Evolutionary conservation across 129 eudicot species (phyloP).

Genomic region (Apium graveolens): DNA sequence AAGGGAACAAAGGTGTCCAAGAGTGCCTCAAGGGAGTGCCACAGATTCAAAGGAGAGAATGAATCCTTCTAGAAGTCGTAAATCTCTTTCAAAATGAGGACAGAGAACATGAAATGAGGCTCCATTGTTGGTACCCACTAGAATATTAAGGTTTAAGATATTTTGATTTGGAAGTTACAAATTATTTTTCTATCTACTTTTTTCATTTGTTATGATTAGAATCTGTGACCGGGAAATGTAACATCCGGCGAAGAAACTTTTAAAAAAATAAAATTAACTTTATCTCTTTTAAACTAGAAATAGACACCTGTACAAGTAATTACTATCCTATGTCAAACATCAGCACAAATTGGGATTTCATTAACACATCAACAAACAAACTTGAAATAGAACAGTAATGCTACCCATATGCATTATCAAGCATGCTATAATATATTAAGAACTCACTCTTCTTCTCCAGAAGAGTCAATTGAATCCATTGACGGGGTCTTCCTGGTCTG

Average conservation of each 20-base stretch:
- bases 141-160: not conserved
- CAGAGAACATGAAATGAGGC: not conserved
- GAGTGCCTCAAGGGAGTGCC: not conserved
- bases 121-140: not conserved
- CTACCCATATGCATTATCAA: slow-evolving; percentile 1
- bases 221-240: not conserved
- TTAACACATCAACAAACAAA: not conserved
- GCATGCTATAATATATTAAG: slow-evolving; percentile 1
- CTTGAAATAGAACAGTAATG: not conserved
- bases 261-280: too few relatives aligned
- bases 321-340: not conserved
- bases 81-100: not conserved
- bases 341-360: not conserved
- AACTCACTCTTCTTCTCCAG: slow-evolving; percentile 98
- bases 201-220: too few relatives aligned
- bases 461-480: slow-evolving; percentile 78
- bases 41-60: not conserved
- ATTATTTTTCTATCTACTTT: not conserved
- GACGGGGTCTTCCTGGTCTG: slow-evolving; percentile 82
- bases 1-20: not conserved
- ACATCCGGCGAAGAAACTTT: not conserved
- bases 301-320: too few relatives aligned
- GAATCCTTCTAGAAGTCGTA: not conserved
- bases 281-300: not conserved
- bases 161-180: not conserved